Conservation (phyloP, 768 basidiomycete genomes). For the Agaricus subrufescens region DNA sequence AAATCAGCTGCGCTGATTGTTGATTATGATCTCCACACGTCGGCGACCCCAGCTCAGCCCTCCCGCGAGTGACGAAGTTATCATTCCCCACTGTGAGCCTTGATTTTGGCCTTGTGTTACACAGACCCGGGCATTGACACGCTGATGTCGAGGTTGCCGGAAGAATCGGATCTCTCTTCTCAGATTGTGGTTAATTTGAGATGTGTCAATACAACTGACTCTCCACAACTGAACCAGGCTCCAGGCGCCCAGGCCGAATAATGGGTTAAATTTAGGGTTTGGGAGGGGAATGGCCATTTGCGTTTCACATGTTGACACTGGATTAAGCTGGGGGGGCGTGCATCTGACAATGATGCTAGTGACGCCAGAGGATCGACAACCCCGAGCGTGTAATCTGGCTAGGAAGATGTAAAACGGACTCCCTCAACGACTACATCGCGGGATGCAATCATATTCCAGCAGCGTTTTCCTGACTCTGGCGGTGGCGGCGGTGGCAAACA, state of each 20-base stretch:
- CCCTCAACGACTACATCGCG: not conserved
- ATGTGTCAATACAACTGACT: not conserved
- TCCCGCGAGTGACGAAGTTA: not conserved
- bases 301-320: not conserved
- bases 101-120: no score
- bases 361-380: constrained; percentile 7
- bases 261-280: not conserved
- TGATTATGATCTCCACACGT: not conserved
- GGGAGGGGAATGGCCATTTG: not conserved
- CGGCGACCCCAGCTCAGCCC: not conserved
- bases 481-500: constrained; percentile 1
- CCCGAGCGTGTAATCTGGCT: not conserved
- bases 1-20: not conserved
- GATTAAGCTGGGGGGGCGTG: not conserved
- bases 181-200: constrained; percentile 4
- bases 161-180: not conserved
- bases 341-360: constrained; percentile 5
- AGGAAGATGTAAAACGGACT: not conserved
- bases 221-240: constrained; percentile 8
- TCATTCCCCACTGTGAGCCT: not conserved
- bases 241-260: constrained; percentile 3
- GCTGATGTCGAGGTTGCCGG: constrained; percentile 1
- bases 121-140: not conserved
- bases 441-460: not conserved
- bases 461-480: not conserved